A percentile compares a stretch with the other conserved stretches of the same genome.
phyloP scores from a whole-genome alignment of 2,329 filamentous ascomycete species.

The Pseudocercospora crystallina region DNA sequence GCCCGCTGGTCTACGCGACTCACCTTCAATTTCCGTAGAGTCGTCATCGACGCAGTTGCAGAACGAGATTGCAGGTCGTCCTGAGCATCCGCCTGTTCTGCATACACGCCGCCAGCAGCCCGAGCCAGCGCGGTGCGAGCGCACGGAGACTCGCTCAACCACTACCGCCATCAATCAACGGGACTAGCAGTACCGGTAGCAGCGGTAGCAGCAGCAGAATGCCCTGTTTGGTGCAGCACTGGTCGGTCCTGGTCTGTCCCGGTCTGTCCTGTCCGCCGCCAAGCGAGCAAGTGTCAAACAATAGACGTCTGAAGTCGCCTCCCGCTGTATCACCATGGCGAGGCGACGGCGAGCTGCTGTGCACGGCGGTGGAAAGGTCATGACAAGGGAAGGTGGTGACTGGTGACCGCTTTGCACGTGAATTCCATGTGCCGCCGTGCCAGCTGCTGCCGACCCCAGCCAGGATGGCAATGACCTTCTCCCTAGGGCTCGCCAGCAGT shows the following conservation, averaged over 20 bases:
- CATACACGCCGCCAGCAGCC: conserved; percentile 4
- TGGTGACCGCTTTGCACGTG: conserved; percentile 16
- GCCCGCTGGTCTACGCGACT: conserved; percentile 9
- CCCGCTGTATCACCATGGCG: conserved; percentile 19
- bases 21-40: conserved; percentile 24
- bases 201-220: too few species aligned
- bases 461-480: neutral
- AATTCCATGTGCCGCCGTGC: conserved; percentile 20
- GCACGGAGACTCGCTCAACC: neutral
- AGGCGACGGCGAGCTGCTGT: conserved; percentile 2
- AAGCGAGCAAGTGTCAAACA: conserved; percentile 25
- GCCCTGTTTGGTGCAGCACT: too few species aligned
- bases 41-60: conserved; percentile 9
- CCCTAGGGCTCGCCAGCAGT: conserved; percentile 4
- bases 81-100: neutral
- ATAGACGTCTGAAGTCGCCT: conserved; percentile 22
- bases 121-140: conserved; percentile 3
- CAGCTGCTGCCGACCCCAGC: conserved; percentile 4
- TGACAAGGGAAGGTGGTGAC: conserved; percentile 3
- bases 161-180: too few species aligned
- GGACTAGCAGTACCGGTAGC: too few species aligned
- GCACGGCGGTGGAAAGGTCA: too few species aligned
- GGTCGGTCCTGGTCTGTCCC: too few species aligned
- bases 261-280: neutral
- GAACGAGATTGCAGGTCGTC: conserved; percentile 19